Evolutionary conservation across 2,329 filamentous ascomycete genomes (phyloP), one percentile per base, ranked within the genome.

Genomic region (Fusarium phyllophilum): DNA sequence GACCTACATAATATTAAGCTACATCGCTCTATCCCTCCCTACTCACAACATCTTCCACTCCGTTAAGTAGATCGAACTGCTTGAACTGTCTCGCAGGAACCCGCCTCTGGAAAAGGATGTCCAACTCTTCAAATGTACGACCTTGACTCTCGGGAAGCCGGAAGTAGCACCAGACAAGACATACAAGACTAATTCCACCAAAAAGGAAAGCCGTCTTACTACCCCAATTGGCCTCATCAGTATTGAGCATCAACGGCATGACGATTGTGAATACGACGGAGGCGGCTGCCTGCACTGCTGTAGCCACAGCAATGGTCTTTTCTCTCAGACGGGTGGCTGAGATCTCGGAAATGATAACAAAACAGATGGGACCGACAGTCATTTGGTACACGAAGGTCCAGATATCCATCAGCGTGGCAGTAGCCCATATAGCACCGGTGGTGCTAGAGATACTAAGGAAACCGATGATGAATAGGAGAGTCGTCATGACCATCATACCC

Each of bases 351-450:
- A 85, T 79, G 49, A 85, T 77, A 17, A 83, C 83, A 76, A 84
- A 85, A 54, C 81, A 82, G 31, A 85, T 82, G 5, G 84, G 84
- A 0, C 84, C 84, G 34, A 85, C 80, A 8, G 83, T 82, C 71
- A 85, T 80, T 36, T 80, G 81, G 74, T 85, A 85, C 22, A 80
- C 74, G 33, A 83, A 79, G 12, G 84, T 83, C 84, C 84, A 87
- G 38, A 85, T 80, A 31, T 87, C 71, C 36, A 83, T 80, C 9
- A 86, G 79, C 1, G 80, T 76, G 0, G 82, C 82, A 61, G 85
- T 83, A 0, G 80, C 81, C 82, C 82, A 85, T 31, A 62, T 62
- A 5, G 70, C 70, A 6, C 62, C 62, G 1, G 55, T 33, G 20
- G 64, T 58, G 14, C 31, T 36, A 8, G 84, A 77, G 15, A 78